Base-by-base conservation (phyloP, 2,329 filamentous ascomycete species). In the Hypoxylon sp. region DNA sequence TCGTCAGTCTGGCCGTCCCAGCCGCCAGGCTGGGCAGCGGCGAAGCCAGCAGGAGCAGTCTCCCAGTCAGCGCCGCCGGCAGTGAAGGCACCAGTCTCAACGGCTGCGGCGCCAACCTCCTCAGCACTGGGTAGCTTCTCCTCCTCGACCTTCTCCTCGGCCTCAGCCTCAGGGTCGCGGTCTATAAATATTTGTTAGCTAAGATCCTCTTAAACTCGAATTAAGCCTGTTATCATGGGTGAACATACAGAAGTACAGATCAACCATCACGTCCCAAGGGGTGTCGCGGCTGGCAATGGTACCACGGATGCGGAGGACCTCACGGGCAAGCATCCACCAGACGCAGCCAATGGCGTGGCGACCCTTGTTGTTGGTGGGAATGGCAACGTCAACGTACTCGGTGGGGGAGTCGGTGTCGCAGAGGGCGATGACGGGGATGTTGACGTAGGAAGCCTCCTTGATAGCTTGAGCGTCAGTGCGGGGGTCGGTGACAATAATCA, bases 291-390 rank as follows among this genome's bases (percentile, higher is more conserved):
- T 94, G 83, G 93, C 92, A 82, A 99, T 94, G 81, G 94, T 98
- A 79, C 97, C 96, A 80, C 96, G 94, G 81, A 99, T 94, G 83
- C 97, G 94, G 84, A 99, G 94, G 83, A 99, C 95, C 91, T 99
- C 96, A 90, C 96, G 96, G 84, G 96, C 95, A 78, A 99, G 90
- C 91, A 99, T 92, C 96, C 96, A 99, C 96, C 96, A 99, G 87
- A 99, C 84, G 80, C 96, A 90, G 88, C 96, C 96, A 80, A 99
- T 99, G 83, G 97, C 91, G 88, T 98, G 94, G 83, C 96, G 95
- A 89, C 94, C 95, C 92, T 99, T 99, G 94, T 99, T 99, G 94
- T 99, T 99, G 88, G 96, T 98, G 81, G 96, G 96, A 86, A 99
- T 99, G 85, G 96, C 96, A 85, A 98, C 94, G 82, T 99, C 96